Evolutionary conservation across 345 rosid species (phyloP), one percentile per base, ranked within the genome.

Genomic region (Boechera retrofracta): DNA sequence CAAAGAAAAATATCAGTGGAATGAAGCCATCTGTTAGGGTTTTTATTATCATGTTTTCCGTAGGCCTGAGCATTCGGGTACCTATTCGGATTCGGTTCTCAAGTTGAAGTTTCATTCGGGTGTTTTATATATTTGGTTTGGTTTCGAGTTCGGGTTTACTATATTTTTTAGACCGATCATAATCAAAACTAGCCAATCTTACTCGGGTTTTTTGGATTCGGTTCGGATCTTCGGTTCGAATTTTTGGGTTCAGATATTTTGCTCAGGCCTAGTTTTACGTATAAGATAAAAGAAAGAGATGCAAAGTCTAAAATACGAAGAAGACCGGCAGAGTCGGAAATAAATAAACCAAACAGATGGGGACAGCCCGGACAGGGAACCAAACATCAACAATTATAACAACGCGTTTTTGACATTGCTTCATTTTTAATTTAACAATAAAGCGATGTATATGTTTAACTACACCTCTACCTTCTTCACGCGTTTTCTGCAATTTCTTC

Each of bases 391-490:
- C 73, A 77, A 71, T 77, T 48, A 77, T 65, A 65, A 72, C 81
- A 77, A 71, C 81, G 81, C 81, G 81, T 72, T 77, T 77, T 71
- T 65, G 77, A 77, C 81, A 71, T 77, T 71, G 71, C 77, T 77
- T 77, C 31, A 3, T 54, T 47, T 47, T 64, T 64, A 77, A 71
- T 44, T n/a, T 24, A 69, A 15, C 48, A 28, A 6, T 4, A 76
- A 76, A 54, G 58, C 58, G 80, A 69, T 62, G 80, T 54, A 5
- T 77, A 7, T 44, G 71, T 69, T 71, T 71, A 64, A 71, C 77
- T 57, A 71, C 47, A 55, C 66, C 24, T 48, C 33, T 29, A 71
- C 77, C 77, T 71, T 78, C 77, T 78, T 78, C 81, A 78, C 81
- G 81, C 77, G 81, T 78, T 78, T 78, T 71, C 80, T 77, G 42